Percentiles rank a stretch among this genome's conserved stretches.
These are phyloP conservation scores for Botrytis deweyae DNA, from an alignment of 2,329 filamentous ascomycete species.

Conservation along the genomic window DNA sequence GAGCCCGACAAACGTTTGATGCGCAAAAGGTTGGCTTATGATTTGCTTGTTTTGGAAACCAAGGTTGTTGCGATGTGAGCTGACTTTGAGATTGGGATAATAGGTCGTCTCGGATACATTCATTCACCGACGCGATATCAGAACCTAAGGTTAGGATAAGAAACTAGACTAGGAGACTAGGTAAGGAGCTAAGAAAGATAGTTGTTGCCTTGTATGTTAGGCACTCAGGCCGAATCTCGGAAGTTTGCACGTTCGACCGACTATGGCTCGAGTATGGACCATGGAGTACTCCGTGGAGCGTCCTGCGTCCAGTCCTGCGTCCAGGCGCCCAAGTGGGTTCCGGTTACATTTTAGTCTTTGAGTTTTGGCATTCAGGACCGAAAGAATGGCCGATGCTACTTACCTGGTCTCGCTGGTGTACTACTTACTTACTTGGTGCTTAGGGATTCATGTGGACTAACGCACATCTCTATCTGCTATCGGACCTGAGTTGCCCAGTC, in stretches of 20 bases:
- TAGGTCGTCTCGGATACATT: neutral
- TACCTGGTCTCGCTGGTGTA: too few relatives aligned
- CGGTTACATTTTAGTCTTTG: neutral
- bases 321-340: neutral
- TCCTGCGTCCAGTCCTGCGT: neutral
- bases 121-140: neutral
- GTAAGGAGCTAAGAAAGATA: neutral
- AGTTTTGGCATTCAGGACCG: neutral
- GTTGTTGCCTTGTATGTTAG: neutral
- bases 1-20: neutral
- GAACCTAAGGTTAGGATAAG: neutral
- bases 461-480: neutral
- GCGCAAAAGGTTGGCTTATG: neutral
- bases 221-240: neutral
- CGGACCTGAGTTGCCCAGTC: neutral
- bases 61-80: neutral
- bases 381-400: neutral
- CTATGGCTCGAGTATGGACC: neutral
- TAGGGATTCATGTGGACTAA: neutral
- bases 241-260: neutral
- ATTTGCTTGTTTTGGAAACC: neutral
- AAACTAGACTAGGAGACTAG: neutral
- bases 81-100: conserved; percentile 7
- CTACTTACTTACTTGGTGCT: too few relatives aligned
- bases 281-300: neutral